Conservation (phyloP, 306 rosid species). For the Malus fusca region DNA sequence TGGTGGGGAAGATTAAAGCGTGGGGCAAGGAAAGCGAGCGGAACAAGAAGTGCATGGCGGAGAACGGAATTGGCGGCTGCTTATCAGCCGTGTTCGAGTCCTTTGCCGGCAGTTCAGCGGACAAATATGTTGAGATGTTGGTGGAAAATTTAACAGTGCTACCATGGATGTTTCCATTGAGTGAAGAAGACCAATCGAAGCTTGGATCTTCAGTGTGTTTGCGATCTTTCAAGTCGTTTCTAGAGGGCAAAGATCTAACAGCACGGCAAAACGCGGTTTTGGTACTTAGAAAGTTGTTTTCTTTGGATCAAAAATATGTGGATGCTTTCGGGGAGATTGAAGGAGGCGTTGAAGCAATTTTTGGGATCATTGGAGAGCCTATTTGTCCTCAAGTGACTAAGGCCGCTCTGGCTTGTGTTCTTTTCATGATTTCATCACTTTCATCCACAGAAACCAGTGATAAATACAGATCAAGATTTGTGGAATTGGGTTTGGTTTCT, state of each 20-base stretch:
- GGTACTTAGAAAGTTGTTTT: slow-evolving; percentile 46
- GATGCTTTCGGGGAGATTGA: slow-evolving; percentile 32
- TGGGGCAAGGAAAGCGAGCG: slow-evolving; percentile 88
- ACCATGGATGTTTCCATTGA: slow-evolving; percentile 43
- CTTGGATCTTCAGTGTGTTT: slow-evolving; percentile 43
- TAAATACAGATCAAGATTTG: slow-evolving; percentile 26
- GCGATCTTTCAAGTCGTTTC: slow-evolving; percentile 36
- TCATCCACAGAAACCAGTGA: slow-evolving; percentile 4
- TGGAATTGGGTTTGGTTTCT: slow-evolving; percentile 65
- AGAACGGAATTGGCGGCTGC: slow-evolving; percentile 31
- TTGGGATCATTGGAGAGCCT: slow-evolving; percentile 40
- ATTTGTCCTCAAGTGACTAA: slow-evolving; percentile 40
- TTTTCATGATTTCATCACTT: slow-evolving; percentile 40
- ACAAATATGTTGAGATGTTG: slow-evolving; percentile 23
- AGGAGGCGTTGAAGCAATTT: slow-evolving; percentile 52
- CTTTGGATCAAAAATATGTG: slow-evolving; percentile 18
- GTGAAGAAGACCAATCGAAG: slow-evolving; percentile 31
- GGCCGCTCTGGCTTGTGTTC: slow-evolving; percentile 51
- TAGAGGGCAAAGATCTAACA: slow-evolving; percentile 42
- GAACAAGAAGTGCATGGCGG: slow-evolving; percentile 46
- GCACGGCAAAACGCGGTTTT: slow-evolving; percentile 47
- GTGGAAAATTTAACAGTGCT: slow-evolving; percentile 48
- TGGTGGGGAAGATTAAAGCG: slow-evolving; percentile 46
- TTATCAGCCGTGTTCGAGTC: slow-evolving; percentile 38
- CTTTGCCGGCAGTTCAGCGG: slow-evolving; percentile 35